Evolutionary conservation across 2,329 filamentous ascomycete genomes (phyloP).

Genomic region (Bipolaris oryzae): DNA sequence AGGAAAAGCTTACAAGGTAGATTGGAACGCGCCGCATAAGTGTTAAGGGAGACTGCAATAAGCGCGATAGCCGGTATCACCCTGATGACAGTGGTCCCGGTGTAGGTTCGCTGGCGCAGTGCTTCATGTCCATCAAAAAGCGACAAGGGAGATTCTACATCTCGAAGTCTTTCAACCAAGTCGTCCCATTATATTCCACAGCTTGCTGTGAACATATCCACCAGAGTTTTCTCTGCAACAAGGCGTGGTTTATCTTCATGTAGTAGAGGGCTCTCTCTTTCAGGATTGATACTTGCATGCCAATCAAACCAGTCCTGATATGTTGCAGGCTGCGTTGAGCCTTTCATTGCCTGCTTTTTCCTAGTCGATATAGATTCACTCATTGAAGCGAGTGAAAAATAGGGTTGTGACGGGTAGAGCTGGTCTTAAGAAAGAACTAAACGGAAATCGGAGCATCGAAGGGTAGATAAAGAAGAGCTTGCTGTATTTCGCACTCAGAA

Average conservation of each 20-base stretch:
- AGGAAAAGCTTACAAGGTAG: too few species aligned
- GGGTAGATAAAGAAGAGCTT: too few species aligned
- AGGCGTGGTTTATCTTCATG: not conserved
- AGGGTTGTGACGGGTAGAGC: too few species aligned
- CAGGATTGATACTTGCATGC: not conserved
- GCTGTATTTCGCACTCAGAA: too few species aligned
- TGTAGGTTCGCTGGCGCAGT: not conserved
- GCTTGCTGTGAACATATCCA: not conserved
- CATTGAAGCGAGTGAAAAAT: too few species aligned
- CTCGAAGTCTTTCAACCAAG: not conserved
- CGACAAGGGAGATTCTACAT: not conserved
- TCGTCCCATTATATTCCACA: not conserved
- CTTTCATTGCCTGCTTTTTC: too few species aligned
- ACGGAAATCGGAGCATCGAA: too few species aligned
- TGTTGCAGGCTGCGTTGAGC: not conserved
- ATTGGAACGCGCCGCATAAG: too few species aligned
- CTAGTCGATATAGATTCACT: too few species aligned
- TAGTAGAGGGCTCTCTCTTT: not conserved
- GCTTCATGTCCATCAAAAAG: not conserved
- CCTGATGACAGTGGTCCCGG: not conserved
- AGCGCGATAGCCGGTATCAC: not conserved
- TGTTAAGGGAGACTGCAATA: too few species aligned
- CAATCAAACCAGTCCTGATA: not conserved
- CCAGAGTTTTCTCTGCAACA: not conserved
- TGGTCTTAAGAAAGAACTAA: too few species aligned